A percentile compares a stretch with the other conserved stretches of the same genome.
phyloP scores from a whole-genome alignment of 2,329 filamentous ascomycete species.

The Stemphylium vesicarium region DNA sequence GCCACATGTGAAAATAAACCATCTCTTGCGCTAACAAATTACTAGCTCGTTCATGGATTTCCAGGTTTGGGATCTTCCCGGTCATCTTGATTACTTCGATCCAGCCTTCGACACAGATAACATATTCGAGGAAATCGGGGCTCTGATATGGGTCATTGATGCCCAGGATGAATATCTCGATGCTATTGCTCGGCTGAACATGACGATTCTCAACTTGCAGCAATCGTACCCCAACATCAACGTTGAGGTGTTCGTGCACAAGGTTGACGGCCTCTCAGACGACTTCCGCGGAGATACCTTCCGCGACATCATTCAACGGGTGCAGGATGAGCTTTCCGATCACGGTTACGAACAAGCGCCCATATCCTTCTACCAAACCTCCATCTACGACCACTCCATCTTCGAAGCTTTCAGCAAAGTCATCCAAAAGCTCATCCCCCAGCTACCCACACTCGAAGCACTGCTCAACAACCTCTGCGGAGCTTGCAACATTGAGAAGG shows the following conservation, averaged over 20 bases:
- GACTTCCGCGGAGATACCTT: slow-evolving; percentile 97
- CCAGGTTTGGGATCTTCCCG: slow-evolving; percentile 96
- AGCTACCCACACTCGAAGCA: slow-evolving; percentile 89
- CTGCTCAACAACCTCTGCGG: slow-evolving; percentile 93
- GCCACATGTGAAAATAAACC: slow-evolving; percentile 43
- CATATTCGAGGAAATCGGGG: slow-evolving; percentile 92
- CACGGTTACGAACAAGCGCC: slow-evolving; percentile 91
- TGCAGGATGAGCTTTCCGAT: slow-evolving; percentile 94
- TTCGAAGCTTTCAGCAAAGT: slow-evolving; percentile 99
- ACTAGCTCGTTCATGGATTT: slow-evolving; percentile 97
- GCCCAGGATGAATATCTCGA: slow-evolving; percentile 98
- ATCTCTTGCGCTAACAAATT: slow-evolving; percentile 6
- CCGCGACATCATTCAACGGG: slow-evolving; percentile 93
- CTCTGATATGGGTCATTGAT: slow-evolving; percentile 97
- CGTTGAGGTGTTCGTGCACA: slow-evolving; percentile 98
- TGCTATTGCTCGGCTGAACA: slow-evolving; percentile 83
- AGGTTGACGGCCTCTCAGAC: slow-evolving; percentile 95
- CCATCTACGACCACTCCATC: slow-evolving; percentile 97
- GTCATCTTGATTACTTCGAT: slow-evolving; percentile 91
- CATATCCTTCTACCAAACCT: slow-evolving; percentile 93
- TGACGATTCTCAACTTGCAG: slow-evolving; percentile 87
- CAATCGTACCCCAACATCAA: slow-evolving; percentile 91
- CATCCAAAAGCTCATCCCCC: slow-evolving; percentile 95
- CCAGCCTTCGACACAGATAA: slow-evolving; percentile 88
- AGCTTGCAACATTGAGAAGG: slow-evolving; percentile 95